These are phyloP conservation scores for Cryptococcus deneoformans DNA, from an alignment of 1,284 basidiomycete genomes.

Conservation along the genomic window DNA sequence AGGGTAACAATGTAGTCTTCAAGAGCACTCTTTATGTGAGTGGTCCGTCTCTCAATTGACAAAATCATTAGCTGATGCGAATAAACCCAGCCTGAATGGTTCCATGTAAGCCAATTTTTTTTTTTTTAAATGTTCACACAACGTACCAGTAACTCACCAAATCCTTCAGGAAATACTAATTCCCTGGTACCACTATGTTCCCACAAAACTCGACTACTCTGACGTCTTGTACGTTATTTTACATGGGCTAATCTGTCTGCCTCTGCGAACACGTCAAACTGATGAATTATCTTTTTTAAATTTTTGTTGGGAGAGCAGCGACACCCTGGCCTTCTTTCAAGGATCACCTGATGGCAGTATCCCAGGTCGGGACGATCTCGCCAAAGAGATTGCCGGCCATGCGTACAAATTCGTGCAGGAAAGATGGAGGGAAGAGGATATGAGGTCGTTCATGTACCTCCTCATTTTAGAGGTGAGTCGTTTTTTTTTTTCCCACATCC, in stretches of 20 bases:
- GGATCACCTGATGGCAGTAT: constrained; percentile 49
- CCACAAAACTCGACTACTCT: constrained; percentile 44
- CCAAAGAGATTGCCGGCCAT: constrained; percentile 47
- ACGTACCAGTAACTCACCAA: no score
- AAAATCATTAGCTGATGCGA: background rate
- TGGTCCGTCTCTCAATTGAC: constrained; percentile 5
- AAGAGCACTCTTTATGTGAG: constrained; percentile 45
- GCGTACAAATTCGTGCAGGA: constrained; percentile 43
- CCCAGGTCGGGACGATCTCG: constrained; percentile 43
- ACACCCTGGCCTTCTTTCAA: constrained; percentile 52
- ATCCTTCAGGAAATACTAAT: constrained; percentile 28
- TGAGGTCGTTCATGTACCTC: constrained; percentile 49
- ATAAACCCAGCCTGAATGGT: constrained; percentile 31
- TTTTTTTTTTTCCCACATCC: background rate
- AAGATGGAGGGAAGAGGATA: constrained; percentile 50
- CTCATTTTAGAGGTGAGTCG: constrained; percentile 35
- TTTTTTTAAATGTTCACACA: background rate
- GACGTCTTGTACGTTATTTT: constrained; percentile 40
- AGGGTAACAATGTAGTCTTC: constrained; percentile 37
- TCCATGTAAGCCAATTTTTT: constrained; percentile 16
- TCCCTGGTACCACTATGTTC: constrained; percentile 49
- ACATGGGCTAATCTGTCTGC: no score
- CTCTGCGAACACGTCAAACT: no score
- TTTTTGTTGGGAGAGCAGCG: constrained; percentile 18
- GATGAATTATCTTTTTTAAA: background rate